Evolutionary conservation across 768 basidiomycete species (phyloP), one percentile per base, ranked within the genome.

Genomic region (Calocybe gangraenosa): DNA sequence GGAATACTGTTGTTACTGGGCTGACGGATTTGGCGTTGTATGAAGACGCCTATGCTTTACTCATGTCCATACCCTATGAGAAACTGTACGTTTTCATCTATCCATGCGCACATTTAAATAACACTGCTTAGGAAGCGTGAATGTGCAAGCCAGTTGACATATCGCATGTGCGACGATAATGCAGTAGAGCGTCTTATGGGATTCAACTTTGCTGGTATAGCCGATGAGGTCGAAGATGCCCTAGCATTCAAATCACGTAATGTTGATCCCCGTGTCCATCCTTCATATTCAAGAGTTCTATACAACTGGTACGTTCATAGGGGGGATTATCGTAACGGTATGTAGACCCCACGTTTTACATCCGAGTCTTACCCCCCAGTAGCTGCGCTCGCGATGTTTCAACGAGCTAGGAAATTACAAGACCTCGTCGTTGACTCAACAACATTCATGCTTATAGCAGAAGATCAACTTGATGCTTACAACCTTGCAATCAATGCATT

Each of bases 381-480:
- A 97, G 95, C 94, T 44, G 89, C 90, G 13, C 74, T 86, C 42
- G 83, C 83, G 8, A 96, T 98, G 94, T 97, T 94, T 63, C 88
- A 90, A 55, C 84, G 92, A 43, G 92, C 87, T 17, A 73, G 84
- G 51, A 87, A 92, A 58, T 66, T 98, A 7, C 81, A 78, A 40
- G 78, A 77, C 25, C 58, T 87, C 15, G 73, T 71, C 42, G 57
- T 54, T 20, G 71, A 73, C 56, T 50, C 65, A 20, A 52, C 61
- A 9, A 58, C 68, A 8, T 69, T 75, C 51, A 52, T 71, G 25
- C 61, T 69, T 11, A 58, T 75, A 51, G 76, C 81, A 28, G 81
- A 83, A 54, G 79, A 85, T 55, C 90, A 84, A 60, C 65, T 83
- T 23, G 82, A 93, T 55, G 87, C 91, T 11, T 86, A 90, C 56